Conservation (phyloP, 129 eudicot species). For the Deinandra increscens region DNA sequence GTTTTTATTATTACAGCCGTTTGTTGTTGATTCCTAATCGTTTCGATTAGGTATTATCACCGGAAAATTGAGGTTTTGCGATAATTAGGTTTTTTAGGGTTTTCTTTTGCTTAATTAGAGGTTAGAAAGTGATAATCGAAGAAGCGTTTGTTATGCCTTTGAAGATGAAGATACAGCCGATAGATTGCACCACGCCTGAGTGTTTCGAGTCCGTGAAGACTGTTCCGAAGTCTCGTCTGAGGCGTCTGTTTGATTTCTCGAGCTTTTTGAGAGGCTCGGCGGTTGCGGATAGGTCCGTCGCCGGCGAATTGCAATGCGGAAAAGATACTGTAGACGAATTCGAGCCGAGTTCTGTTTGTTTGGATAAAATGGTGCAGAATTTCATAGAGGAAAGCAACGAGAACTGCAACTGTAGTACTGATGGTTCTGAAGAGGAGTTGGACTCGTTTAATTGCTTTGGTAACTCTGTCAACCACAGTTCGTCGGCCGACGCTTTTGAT, state of each 20-base stretch:
- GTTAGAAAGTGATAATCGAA: background rate
- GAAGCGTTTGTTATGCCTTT: conserved; percentile 31
- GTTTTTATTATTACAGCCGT: conserved; percentile 22
- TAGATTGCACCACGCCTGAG: conserved; percentile 44
- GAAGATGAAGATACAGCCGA: conserved; percentile 69
- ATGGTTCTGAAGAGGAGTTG: conserved; percentile 52
- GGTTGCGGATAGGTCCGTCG: conserved; percentile 36
- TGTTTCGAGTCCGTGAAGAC: conserved; percentile 50
- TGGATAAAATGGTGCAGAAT: conserved; percentile 77
- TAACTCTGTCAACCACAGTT: conserved; percentile 39
- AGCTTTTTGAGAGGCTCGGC: conserved; percentile 44
- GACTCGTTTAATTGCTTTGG: conserved; percentile 49
- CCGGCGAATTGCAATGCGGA: conserved; percentile 21
- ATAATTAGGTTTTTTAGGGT: conserved; percentile 22
- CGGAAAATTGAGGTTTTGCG: conserved; percentile 14
- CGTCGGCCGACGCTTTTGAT: too few relatives aligned
- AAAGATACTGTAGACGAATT: conserved; percentile 41
- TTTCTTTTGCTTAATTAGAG: background rate
- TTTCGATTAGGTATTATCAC: conserved; percentile 8
- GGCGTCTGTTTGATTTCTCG: conserved; percentile 61
- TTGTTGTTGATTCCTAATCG: background rate
- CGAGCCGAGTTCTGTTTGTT: conserved; percentile 80
- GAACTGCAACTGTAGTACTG: conserved; percentile 25
- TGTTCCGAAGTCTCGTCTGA: conserved; percentile 58
- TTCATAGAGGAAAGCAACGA: conserved; percentile 72